Conservation (phyloP, 116 monocot species). For the Zostera marina region DNA sequence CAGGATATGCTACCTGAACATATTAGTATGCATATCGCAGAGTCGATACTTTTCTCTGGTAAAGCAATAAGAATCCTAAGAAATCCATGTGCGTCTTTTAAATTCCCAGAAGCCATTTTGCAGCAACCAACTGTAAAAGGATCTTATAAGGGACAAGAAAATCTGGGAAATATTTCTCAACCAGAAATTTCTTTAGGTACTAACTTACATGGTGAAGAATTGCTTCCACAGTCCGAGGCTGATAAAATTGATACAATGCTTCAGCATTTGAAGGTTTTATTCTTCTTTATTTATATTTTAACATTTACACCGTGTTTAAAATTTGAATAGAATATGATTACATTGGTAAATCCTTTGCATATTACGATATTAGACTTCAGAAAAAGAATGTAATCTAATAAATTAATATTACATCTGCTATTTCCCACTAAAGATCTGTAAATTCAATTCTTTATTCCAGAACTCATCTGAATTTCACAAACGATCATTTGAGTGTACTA, state of each 20-base stretch:
- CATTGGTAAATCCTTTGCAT: no score
- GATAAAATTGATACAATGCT: conserved; percentile 87
- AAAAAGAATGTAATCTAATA: no score
- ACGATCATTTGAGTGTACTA: conserved; percentile 66
- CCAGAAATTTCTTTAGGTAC: conserved; percentile 25
- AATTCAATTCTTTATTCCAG: conserved; percentile 28
- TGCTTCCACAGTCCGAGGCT: conserved; percentile 78
- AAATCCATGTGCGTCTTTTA: conserved; percentile 64
- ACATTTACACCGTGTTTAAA: background rate
- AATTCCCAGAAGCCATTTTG: conserved; percentile 29
- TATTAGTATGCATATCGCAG: conserved; percentile 77
- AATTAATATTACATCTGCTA: background rate
- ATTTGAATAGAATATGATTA: background rate
- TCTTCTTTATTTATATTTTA: background rate
- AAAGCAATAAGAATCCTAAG: conserved; percentile 88
- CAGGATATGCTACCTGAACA: conserved; percentile 94
- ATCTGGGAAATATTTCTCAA: conserved; percentile 16
- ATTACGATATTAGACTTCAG: no score
- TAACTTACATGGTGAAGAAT: conserved; percentile 30
- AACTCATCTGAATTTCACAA: conserved; percentile 76
- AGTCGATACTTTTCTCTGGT: conserved; percentile 94
- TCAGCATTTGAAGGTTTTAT: conserved; percentile 68
- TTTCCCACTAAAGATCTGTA: background rate
- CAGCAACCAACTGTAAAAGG: conserved; percentile 33
- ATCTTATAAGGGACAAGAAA: conserved; percentile 30